Percentiles rank a stretch among this genome's conserved stretches.
These are phyloP conservation scores for Pelargonium citronellum DNA, from an alignment of 441 rosid genomes.

Conservation along the genomic window DNA sequence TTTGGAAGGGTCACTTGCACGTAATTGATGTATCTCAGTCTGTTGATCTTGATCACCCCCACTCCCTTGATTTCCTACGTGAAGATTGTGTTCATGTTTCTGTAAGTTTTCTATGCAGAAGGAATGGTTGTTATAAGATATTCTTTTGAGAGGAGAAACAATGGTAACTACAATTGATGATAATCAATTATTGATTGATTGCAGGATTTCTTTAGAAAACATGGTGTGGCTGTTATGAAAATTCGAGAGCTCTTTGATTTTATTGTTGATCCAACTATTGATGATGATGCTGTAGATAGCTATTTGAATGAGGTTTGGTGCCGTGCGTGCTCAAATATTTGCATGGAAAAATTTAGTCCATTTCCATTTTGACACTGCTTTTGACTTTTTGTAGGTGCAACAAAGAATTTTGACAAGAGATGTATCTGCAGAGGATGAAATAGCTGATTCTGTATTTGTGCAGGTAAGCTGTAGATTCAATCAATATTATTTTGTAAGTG, in stretches of 20 bases:
- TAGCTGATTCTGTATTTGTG: slow-evolving; percentile 80
- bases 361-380: slow-evolving; percentile 16
- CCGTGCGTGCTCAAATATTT: neutral
- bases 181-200: neutral
- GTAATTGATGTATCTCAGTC: slow-evolving; percentile 91
- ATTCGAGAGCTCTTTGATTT: slow-evolving; percentile 88
- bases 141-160: neutral
- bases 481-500: neutral
- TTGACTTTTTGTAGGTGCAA: slow-evolving; percentile 49
- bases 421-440: slow-evolving; percentile 75
- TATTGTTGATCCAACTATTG: slow-evolving; percentile 75
- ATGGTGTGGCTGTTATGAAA: slow-evolving; percentile 90
- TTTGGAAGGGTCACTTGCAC: slow-evolving; percentile 67
- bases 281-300: slow-evolving; percentile 66
- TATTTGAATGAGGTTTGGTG: slow-evolving; percentile 73
- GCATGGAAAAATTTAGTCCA: neutral
- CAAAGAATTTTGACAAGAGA: slow-evolving; percentile 58
- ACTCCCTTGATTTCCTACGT: slow-evolving; percentile 74
- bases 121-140: too few relatives aligned
- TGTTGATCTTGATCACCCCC: slow-evolving; percentile 95
- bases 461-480: slow-evolving; percentile 45
- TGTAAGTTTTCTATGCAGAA: slow-evolving; percentile 35
- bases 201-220: slow-evolving; percentile 84
- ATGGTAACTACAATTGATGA: neutral
- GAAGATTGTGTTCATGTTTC: slow-evolving; percentile 92